Evolutionary conservation across 768 basidiomycete genomes (phyloP), one percentile per base, ranked within the genome.

Genomic region (Suillus subalutaceus): DNA sequence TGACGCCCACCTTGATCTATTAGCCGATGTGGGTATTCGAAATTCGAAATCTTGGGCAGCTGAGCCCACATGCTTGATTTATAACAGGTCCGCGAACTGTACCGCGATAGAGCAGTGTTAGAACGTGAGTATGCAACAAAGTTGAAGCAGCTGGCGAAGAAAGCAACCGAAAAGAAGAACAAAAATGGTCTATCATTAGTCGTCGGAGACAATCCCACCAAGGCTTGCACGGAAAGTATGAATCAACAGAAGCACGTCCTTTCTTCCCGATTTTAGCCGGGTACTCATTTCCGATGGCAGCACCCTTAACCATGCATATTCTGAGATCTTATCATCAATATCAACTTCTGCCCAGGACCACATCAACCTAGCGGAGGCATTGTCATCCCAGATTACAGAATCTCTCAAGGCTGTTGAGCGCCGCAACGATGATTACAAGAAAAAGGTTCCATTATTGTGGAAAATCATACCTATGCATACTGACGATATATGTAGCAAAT

Each of bases 101-200:
- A 92, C 72, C 80, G 81, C 52, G 90, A 89, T 61, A 85, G 89
- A 55, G 87, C 80, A 12, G 83, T 81, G 8, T 79, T 94, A 13
- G 93, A 95, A 75, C 86, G 89, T 62, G 93, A 95, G 73, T 94
- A 93, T 73, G 90, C 92, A 0, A 73, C 77, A 32, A 93, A 91
- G 73, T 80, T 95, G 12, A 88, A 90, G 72, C 75, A 80, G 18
- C 75, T 95, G 40, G 82, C 83, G 9, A 88, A 84, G 75, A 93
- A 88, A 73, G 88, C 88, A 1, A 77, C 80, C 12, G 93, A 94
- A 53, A 91, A 88, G 83, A 91, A 90, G 76, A 78, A 77, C 55
- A 91, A 86, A 77, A 81, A 82, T 64, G 85, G 85, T 65, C 72
- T 80, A 0, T 72, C 77, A 10, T 78, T 90, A 30, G 85, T 90